Base-by-base conservation (phyloP, 1,139 yeast species). In the Dujonia santamariae region DNA sequence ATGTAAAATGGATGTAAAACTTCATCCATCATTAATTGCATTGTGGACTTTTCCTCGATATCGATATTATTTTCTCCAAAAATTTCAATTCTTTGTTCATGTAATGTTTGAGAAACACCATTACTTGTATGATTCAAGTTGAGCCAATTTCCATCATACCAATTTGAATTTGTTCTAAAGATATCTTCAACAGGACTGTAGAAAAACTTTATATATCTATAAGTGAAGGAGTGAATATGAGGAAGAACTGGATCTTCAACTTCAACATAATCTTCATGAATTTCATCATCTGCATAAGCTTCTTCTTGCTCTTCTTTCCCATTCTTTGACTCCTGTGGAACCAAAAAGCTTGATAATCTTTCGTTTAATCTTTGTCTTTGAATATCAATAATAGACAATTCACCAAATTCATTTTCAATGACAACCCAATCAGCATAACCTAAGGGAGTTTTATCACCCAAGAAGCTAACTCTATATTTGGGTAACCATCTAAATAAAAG, bases 341-440 rank as follows among this genome's bases (percentile, higher is more conserved):
- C 35, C 46, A 92, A 72, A 30, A 85, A 77, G 1, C 84, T 75
- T 1, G 95, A 84, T 30, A 90, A 54, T 13, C 86, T 70, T 46
- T 85, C 78, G 46, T 84, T 78, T 50, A 81, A 85, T 63, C 84
- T 72, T 30, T 63, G 62, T 46, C 80, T 73, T 2, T 61, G 50
- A 13, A 92, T 77, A 4, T 64, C 57, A 4, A 78, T 72, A 12
- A 83, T 73, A 19, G 75, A 70, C 43, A 92, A 68, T 48, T 87
- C 96, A 20, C 97, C 97, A 70, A 79, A 84, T 54, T 90, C 97
- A 47, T 87, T 94, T 53, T 92, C 98, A 28, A 94, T 72, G 13
- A 88, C 96, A 25, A 92, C 84, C 95, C 97, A 87, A 48, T 87
- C 95, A 22, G 97, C 85, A 40, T 71, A 70, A 1, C 88, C 96